Conservation (phyloP, 2,329 filamentous ascomycete genomes). For the Periconia macrospinosa region DNA sequence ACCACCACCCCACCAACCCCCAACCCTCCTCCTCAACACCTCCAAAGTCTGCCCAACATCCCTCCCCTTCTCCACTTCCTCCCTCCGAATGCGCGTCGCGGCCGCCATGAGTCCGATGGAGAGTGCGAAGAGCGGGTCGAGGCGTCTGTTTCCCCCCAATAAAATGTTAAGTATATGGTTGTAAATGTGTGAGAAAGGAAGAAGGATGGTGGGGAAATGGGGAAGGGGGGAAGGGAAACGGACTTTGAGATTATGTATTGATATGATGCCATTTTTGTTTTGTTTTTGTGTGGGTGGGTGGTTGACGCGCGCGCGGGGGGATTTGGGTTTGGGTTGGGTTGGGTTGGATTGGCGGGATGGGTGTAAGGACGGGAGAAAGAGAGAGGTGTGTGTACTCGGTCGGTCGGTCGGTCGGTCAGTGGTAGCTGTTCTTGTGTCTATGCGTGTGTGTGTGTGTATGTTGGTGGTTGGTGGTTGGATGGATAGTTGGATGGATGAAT, state of each 20-base stretch:
- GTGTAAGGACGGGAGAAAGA: no score
- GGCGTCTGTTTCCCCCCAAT: constrained; percentile 38
- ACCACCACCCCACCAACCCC: constrained; percentile 28
- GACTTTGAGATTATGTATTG: constrained; percentile 51
- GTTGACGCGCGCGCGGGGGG: no score
- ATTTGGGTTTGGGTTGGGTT: no score
- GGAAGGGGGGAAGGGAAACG: constrained; percentile 4
- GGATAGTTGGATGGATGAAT: no score
- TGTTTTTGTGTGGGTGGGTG: no score
- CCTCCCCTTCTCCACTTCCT: constrained; percentile 52
- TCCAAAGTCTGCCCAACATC: constrained; percentile 42
- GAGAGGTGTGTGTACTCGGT: no score
- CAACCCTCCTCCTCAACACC: constrained; percentile 44
- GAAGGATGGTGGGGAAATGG: not conserved
- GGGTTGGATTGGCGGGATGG: no score
- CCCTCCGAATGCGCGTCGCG: constrained; percentile 44
- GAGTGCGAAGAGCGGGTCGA: constrained; percentile 54
- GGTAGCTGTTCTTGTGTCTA: no score
- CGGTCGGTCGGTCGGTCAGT: no score
- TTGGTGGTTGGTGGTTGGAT: not conserved
- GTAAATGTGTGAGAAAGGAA: not conserved
- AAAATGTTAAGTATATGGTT: not conserved
- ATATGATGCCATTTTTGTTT: constrained; percentile 28
- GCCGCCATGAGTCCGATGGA: constrained; percentile 52
- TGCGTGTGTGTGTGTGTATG: not conserved